Conservation (phyloP, 2,329 filamentous ascomycete genomes). For the Plectosphaerella plurivora region DNA sequence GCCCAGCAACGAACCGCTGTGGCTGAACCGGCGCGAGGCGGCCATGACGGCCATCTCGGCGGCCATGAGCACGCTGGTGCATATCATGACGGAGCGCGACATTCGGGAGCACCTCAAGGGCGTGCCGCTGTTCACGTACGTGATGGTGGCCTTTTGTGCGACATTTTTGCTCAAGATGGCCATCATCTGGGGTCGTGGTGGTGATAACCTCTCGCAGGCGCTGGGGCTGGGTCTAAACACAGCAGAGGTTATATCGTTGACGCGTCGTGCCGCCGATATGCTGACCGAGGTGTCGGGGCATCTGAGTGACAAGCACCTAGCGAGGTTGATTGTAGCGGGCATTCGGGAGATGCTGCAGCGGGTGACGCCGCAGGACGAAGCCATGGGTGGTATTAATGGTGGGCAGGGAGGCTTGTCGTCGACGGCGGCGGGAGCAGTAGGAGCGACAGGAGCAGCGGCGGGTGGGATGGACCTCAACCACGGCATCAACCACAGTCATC, state of each 20-base stretch:
- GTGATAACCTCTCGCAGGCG: conserved; percentile 8
- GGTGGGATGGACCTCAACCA: no score
- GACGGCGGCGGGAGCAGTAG: not conserved
- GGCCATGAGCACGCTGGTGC: conserved; percentile 28
- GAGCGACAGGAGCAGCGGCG: no score
- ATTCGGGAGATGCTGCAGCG: conserved; percentile 10
- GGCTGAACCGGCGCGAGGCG: conserved; percentile 3
- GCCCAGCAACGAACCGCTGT: conserved; percentile 1
- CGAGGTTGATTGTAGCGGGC: conserved; percentile 11
- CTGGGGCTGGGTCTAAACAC: conserved; percentile 13
- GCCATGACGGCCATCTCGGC: conserved; percentile 22
- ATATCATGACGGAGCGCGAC: conserved; percentile 25
- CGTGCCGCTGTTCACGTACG: conserved; percentile 28
- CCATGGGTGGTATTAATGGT: not conserved
- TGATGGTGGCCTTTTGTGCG: conserved; percentile 28
- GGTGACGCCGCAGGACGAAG: not conserved
- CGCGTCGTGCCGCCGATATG: conserved; percentile 11
- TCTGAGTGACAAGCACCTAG: conserved; percentile 3
- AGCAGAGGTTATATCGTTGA: conserved; percentile 8
- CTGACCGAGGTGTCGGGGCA: conserved; percentile 6
- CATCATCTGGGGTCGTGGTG: conserved; percentile 20
- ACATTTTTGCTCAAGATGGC: conserved; percentile 31
- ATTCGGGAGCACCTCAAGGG: conserved; percentile 24
- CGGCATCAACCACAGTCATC: not conserved
- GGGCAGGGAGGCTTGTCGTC: not conserved